Evolutionary conservation across 75 land plant species (phyloP).

Genomic region (Isoetes taiwanensis): DNA sequence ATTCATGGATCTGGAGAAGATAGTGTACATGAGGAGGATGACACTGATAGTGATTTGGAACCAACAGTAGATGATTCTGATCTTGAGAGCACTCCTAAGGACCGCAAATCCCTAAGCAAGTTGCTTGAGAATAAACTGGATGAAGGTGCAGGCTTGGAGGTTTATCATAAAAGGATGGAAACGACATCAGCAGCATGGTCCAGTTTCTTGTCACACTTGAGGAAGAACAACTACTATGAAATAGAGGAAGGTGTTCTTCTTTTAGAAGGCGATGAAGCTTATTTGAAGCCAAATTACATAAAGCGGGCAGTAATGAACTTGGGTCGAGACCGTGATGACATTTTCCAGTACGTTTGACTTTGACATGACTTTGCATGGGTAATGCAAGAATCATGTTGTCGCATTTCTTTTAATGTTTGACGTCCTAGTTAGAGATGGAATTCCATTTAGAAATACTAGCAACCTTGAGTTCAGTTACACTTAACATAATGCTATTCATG

Average conservation of each 20-base stretch:
- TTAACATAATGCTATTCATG: no score
- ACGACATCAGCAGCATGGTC: no score
- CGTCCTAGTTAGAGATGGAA: no score
- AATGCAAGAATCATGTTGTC: no score
- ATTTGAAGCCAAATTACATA: constrained; percentile 31
- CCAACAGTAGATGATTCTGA: no score
- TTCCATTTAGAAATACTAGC: no score
- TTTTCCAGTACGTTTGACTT: constrained; percentile 27
- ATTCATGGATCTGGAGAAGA: not conserved
- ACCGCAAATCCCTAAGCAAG: no score
- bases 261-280: not conserved
- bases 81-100: no score
- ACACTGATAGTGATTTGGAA: not conserved
- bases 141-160: not conserved
- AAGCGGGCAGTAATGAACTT: constrained; percentile 53
- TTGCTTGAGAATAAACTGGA: not conserved
- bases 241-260: no score
- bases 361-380: constrained; percentile 41
- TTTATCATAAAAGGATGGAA: not conserved
- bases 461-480: no score
- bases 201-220: not conserved
- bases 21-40: not conserved
- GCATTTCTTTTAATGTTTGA: no score
- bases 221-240: not conserved
- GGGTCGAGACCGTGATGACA: constrained; percentile 37